Evolutionary conservation across 441 rosid genomes (phyloP).

Genomic region (Dalechampia spathulata): DNA sequence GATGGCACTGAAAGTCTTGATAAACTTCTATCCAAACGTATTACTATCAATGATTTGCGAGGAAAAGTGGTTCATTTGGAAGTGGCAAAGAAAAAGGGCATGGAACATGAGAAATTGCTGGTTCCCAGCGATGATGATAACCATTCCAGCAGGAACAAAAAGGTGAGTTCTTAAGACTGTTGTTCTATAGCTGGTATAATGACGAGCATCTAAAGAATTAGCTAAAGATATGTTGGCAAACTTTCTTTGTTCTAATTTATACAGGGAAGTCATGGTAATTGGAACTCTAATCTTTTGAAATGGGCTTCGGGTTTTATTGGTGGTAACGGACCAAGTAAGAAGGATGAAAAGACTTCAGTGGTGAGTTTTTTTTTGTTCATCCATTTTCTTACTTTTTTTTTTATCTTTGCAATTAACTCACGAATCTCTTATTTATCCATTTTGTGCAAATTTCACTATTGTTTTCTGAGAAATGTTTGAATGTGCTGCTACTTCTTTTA

Average conservation of each 20-base stretch:
- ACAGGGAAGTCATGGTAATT: slow-evolving; percentile 42
- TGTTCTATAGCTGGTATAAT: slow-evolving; percentile 4
- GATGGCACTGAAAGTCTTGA: slow-evolving; percentile 41
- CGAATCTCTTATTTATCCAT: too few relatives aligned
- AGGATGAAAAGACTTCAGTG: slow-evolving; percentile 24
- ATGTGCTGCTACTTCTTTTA: too few relatives aligned
- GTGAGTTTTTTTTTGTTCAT: slow-evolving; percentile 27
- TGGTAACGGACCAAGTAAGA: slow-evolving; percentile 55
- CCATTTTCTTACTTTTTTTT: not conserved
- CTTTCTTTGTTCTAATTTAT: slow-evolving; percentile 16
- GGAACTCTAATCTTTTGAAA: slow-evolving; percentile 90
- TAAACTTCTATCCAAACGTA: slow-evolving; percentile 56
- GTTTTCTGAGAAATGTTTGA: too few relatives aligned
- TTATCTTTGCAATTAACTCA: too few relatives aligned
- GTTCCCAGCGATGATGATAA: slow-evolving; percentile 57
- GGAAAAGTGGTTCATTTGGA: slow-evolving; percentile 97
- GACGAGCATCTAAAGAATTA: slow-evolving; percentile 5
- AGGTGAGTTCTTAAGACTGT: slow-evolving; percentile 36
- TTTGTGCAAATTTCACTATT: too few relatives aligned
- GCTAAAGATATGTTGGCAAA: slow-evolving; percentile 8
- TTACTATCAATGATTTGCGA: slow-evolving; percentile 81
- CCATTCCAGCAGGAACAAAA: slow-evolving; percentile 34
- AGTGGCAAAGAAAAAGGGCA: slow-evolving; percentile 87
- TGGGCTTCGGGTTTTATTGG: slow-evolving; percentile 97
- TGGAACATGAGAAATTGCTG: slow-evolving; percentile 85